Evolutionary conservation across 345 rosid genomes (phyloP), one percentile per base, ranked within the genome.

Genomic region (Orychophragmus violaceus): DNA sequence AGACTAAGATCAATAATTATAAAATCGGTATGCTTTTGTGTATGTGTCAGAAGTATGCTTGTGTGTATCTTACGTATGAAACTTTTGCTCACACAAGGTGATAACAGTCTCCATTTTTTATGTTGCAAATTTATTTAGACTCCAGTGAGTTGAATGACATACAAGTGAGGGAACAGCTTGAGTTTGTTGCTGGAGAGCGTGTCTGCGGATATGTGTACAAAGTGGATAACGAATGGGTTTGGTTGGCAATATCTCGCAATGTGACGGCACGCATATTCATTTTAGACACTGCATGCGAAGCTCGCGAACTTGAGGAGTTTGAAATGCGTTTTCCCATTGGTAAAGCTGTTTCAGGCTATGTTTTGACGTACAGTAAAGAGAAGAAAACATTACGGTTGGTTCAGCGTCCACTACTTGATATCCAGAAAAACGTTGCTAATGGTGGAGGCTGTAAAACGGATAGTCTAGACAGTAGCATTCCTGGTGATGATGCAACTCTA

Each of bases 161-260:
- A 21, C 44, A 69, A 49, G 39, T 39, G 33, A 46, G 22, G 60
- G 83, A 88, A 63, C 79, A 83, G 18, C 68, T 59, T 53, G 79
- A 84, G 41, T 82, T 82, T 81, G 74, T 83, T 46, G 30, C 75
- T 64, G 97, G 97, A 41, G 79, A 84, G 72, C 17, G 37, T 61
- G 80, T 85, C 50, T 62, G 71, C 17, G 96, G 99, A 71, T 88
- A 85, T 77, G 89, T 90, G 51, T 90, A 88, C 81, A 94, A 85
- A 78, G 91, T 88, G 76, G 92, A 88, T 35, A 70, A 46, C 68
- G 97, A 94, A 72, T 90, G 99, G 99, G 85, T 77, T 3, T 90
- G 89, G 89, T 64, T 94, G 70, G 68, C 92, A 42, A 23, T 94
- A 64, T 85, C 99, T 77, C 85, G 91, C 64, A 64, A 80, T 50